Evolutionary conservation across 2,329 filamentous ascomycete species (phyloP).

Genomic region (Penicillium sp.): DNA sequence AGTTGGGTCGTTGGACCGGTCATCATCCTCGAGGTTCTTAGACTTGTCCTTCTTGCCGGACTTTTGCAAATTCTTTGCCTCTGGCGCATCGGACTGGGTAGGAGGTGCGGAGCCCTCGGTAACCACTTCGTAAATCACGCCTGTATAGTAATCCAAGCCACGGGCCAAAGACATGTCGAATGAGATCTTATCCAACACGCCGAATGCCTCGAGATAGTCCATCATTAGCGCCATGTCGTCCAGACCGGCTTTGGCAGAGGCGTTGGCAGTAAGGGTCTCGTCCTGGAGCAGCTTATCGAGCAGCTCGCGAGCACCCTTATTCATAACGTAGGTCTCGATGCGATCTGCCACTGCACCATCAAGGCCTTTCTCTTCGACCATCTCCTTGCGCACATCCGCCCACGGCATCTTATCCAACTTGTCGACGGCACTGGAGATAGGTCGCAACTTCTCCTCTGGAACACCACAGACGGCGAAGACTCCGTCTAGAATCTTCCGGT

Average conservation of each 20-base stretch:
- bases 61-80: slow-evolving; percentile 31
- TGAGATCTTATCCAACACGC: slow-evolving; percentile 65
- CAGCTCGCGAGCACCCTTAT: slow-evolving; percentile 68
- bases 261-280: slow-evolving; percentile 62
- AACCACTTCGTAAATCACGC: slow-evolving; percentile 82
- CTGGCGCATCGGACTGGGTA: slow-evolving; percentile 38
- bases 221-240: slow-evolving; percentile 76
- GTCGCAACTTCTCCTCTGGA: slow-evolving; percentile 75
- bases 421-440: slow-evolving; percentile 88
- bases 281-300: slow-evolving; percentile 64
- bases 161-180: slow-evolving; percentile 87
- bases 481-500: slow-evolving; percentile 88
- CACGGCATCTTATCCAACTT: slow-evolving; percentile 92
- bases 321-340: slow-evolving; percentile 77
- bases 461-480: slow-evolving; percentile 89
- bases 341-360: slow-evolving; percentile 70
- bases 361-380: slow-evolving; percentile 87
- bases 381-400: slow-evolving; percentile 84
- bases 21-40: slow-evolving; percentile 55
- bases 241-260: slow-evolving; percentile 70
- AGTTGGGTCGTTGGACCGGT: slow-evolving; percentile 70
- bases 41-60: slow-evolving; percentile 43
- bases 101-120: slow-evolving; percentile 68
- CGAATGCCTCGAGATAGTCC: slow-evolving; percentile 73
- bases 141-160: slow-evolving; percentile 89